These are phyloP conservation scores for Dichotomocladium elegans DNA, from an alignment of 371 early-diverging fungal species.

Conservation along the genomic window DNA sequence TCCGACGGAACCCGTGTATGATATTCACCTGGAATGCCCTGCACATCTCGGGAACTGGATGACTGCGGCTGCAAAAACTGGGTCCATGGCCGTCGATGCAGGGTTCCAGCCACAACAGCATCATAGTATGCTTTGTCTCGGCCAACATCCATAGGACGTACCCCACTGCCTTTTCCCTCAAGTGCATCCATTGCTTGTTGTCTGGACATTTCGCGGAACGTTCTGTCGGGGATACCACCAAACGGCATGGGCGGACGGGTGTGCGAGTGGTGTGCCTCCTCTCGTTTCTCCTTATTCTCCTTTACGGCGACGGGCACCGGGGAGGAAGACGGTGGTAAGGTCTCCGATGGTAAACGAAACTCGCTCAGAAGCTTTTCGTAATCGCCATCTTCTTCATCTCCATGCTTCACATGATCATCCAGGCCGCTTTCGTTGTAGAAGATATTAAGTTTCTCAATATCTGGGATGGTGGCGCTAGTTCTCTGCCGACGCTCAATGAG, in stretches of 20 bases:
- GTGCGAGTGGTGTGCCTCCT: neutral
- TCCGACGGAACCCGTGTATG: neutral
- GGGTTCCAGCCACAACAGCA: slow-evolving; percentile 26
- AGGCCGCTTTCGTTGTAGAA: neutral
- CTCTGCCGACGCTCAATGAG: neutral
- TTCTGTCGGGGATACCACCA: neutral
- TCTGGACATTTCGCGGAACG: slow-evolving; percentile 12
- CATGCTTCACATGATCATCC: neutral
- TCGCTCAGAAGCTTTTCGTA: slow-evolving; percentile 9
- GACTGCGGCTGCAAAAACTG: slow-evolving; percentile 20
- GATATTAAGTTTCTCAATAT: slow-evolving; percentile 1
- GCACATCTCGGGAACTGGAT: neutral
- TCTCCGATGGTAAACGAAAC: slow-evolving; percentile 9
- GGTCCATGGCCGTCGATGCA: slow-evolving; percentile 19
- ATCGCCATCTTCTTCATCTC: slow-evolving; percentile 5
- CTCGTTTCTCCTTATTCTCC: neutral
- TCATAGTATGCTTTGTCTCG: slow-evolving; percentile 31
- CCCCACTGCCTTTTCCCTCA: slow-evolving; percentile 16
- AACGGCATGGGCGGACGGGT: neutral
- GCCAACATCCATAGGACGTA: slow-evolving; percentile 17
- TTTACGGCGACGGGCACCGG: too few species aligned
- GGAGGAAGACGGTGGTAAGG: too few species aligned
- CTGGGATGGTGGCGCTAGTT: neutral
- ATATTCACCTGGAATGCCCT: neutral
- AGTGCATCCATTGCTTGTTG: slow-evolving; percentile 28